Percentiles rank a stretch among this genome's conserved stretches.
These are phyloP conservation scores for Cyclotella kingstonii DNA, from an alignment of 108 stramenopile genomes.

Conservation along the genomic window DNA sequence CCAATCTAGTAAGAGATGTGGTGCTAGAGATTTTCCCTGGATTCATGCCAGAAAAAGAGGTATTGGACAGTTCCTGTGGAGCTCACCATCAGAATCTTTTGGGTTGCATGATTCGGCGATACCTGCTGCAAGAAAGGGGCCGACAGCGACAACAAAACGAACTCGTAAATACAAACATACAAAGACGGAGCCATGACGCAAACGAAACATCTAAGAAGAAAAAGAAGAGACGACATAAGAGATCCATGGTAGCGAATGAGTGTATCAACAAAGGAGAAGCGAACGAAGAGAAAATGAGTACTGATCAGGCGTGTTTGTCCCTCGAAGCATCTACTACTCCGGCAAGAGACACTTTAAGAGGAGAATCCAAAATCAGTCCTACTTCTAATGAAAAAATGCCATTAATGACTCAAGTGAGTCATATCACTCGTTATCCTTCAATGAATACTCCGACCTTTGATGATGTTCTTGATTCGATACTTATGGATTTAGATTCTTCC, in stretches of 20 bases:
- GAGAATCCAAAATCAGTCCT: not conserved
- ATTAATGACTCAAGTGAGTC: too few relatives aligned
- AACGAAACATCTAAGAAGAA: constrained; percentile 3
- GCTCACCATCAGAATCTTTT: not conserved
- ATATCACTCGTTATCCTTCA: too few relatives aligned
- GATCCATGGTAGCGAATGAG: not conserved
- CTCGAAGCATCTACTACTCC: too few relatives aligned
- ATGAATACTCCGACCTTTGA: not conserved
- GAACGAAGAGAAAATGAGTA: not conserved
- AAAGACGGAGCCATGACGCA: not conserved
- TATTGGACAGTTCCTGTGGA: not conserved
- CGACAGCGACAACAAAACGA: not conserved
- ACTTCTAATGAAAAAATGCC: not conserved
- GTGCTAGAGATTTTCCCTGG: constrained; percentile 1
- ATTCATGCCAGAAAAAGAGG: not conserved
- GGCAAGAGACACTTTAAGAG: not conserved
- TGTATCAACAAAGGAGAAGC: not conserved
- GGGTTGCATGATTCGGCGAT: constrained; percentile 5
- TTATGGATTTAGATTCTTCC: constrained; percentile 2
- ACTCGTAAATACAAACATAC: not conserved
- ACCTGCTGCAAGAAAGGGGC: not conserved
- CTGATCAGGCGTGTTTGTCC: not conserved
- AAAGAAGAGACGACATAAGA: constrained; percentile 12
- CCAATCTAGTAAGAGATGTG: not conserved
- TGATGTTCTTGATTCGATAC: constrained; percentile 19